These are phyloP conservation scores for Populus simonii DNA, from an alignment of 345 rosid species.

Conservation along the genomic window DNA sequence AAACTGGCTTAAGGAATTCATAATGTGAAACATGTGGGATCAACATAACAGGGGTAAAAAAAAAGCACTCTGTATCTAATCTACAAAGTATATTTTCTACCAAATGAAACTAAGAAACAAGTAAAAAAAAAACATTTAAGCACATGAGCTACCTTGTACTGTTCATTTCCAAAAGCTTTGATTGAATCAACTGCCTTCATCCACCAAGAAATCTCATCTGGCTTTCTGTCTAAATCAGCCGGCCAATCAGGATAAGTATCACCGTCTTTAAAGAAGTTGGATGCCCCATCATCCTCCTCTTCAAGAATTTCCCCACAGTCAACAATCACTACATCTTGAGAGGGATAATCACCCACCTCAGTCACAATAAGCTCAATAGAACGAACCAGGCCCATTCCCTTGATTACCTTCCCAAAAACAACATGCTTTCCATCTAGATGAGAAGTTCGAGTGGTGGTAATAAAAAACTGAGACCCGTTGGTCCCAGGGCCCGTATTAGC, in stretches of 20 bases:
- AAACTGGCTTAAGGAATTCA: neutral
- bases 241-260: conserved; percentile 28
- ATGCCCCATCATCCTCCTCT: conserved; percentile 21
- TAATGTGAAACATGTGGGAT: neutral
- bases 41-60: neutral
- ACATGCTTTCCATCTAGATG: conserved; percentile 30
- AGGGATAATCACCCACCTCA: conserved; percentile 13
- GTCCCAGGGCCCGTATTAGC: conserved; percentile 23
- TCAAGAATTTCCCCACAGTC: conserved; percentile 28
- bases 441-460: conserved; percentile 25
- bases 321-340: conserved; percentile 8
- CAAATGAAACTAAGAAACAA: neutral
- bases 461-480: conserved; percentile 26
- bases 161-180: conserved; percentile 65
- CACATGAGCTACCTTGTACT: conserved; percentile 49
- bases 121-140: neutral
- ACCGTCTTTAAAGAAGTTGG: conserved; percentile 24
- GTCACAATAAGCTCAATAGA: conserved; percentile 22
- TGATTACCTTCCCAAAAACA: conserved; percentile 22
- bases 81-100: conserved; percentile 22
- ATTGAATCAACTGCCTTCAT: conserved; percentile 64
- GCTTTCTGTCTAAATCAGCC: conserved; percentile 14
- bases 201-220: conserved; percentile 78
- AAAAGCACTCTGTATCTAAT: neutral
- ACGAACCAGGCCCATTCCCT: conserved; percentile 25